Conservation (phyloP, 495 filamentous ascomycete genomes). For the Aspergillus sclerotioniger region DNA sequence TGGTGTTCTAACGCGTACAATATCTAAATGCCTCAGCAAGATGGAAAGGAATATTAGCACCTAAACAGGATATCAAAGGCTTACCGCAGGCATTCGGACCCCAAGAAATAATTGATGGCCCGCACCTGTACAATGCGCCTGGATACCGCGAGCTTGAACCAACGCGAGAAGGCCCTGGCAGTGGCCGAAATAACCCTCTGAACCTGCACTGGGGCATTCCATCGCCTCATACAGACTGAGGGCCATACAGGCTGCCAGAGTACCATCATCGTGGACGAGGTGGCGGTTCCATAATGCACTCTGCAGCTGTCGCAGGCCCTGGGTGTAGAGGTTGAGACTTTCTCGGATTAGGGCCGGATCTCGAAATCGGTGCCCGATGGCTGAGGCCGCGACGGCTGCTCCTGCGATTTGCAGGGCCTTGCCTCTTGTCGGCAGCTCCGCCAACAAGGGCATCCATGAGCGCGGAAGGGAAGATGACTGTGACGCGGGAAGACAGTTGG, state of each 20-base stretch:
- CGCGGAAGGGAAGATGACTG: conserved; percentile 11
- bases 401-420: conserved; percentile 26
- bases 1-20: conserved; percentile 16
- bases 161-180: conserved; percentile 30
- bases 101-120: conserved; percentile 32
- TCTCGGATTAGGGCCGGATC: conserved; percentile 22
- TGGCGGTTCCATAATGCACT: conserved; percentile 26
- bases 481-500: conserved; percentile 14
- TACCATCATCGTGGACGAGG: conserved; percentile 31
- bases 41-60: background rate
- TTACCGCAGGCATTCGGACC: conserved; percentile 27
- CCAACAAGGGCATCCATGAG: conserved; percentile 29
- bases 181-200: conserved; percentile 30
- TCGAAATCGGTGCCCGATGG: conserved; percentile 22
- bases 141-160: conserved; percentile 30
- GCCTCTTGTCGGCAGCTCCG: conserved; percentile 17
- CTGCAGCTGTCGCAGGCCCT: conserved; percentile 33
- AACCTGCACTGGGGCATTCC: conserved; percentile 31
- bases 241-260: conserved; percentile 34
- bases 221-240: conserved; percentile 36
- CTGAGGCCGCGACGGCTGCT: conserved; percentile 26
- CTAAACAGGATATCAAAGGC: conserved; percentile 5
- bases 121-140: conserved; percentile 26
- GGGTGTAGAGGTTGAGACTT: conserved; percentile 32
- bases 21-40: conserved; percentile 9